Conservation (phyloP, 768 basidiomycete species). For the Pisolithus albus region DNA sequence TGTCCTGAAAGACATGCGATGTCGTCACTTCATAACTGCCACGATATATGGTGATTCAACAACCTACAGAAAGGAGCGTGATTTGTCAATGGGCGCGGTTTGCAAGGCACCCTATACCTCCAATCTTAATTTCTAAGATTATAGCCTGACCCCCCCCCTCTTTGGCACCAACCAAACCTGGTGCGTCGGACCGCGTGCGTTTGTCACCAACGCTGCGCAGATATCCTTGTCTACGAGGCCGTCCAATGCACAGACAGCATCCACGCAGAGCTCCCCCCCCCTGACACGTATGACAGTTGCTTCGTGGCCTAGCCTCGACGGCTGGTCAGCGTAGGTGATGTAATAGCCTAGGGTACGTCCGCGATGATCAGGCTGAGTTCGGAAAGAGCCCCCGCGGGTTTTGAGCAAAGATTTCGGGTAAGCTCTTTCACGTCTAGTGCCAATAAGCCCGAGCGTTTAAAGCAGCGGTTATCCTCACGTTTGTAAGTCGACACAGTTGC, state of each 20-base stretch:
- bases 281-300: constrained; percentile 30
- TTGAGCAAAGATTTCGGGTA: constrained; percentile 14
- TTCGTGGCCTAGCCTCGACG: constrained; percentile 66
- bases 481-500: constrained; percentile 17
- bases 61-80: constrained; percentile 36
- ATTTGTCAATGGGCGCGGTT: background rate
- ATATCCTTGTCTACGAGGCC: constrained; percentile 33
- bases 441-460: constrained; percentile 69
- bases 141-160: constrained; percentile 19
- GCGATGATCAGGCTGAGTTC: constrained; percentile 49
- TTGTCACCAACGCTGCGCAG: constrained; percentile 49
- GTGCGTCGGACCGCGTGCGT: constrained; percentile 23
- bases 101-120: constrained; percentile 42
- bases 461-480: constrained; percentile 34
- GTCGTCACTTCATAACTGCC: constrained; percentile 61
- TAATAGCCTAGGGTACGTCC: constrained; percentile 63
- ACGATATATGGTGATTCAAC: constrained; percentile 67
- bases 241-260: constrained; percentile 42
- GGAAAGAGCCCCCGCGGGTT: constrained; percentile 31
- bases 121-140: constrained; percentile 51
- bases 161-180: constrained; percentile 9
- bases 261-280: constrained; percentile 21
- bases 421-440: constrained; percentile 59
- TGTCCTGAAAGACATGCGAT: constrained; percentile 58
- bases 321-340: constrained; percentile 63